phyloP scores from a whole-genome alignment of 768 basidiomycete species.

The Tulasnella sp. region DNA sequence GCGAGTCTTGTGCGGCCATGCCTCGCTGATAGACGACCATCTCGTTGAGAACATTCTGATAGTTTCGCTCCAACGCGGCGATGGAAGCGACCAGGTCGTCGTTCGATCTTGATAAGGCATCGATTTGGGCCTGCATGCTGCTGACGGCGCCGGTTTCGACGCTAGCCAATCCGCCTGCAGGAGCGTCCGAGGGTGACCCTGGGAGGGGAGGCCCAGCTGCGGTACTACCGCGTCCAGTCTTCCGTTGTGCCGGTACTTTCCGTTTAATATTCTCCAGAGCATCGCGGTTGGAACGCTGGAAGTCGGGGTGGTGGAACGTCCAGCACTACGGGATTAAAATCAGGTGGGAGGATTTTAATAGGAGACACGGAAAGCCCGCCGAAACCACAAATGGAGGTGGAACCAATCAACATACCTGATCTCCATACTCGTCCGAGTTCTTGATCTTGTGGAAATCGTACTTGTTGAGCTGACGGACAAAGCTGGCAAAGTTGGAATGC shows the following conservation, averaged over 20 bases:
- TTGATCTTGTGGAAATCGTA: conserved; percentile 97
- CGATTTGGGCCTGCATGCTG: conserved; percentile 38
- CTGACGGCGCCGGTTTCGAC: conserved; percentile 18
- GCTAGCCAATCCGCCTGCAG: background rate
- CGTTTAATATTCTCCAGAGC: conserved; percentile 45
- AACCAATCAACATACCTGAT: conserved; percentile 31
- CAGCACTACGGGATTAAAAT: conserved; percentile 20
- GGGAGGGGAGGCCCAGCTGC: conserved; percentile 15
- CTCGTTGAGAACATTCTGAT: conserved; percentile 57
- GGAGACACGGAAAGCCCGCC: background rate
- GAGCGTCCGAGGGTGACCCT: conserved; percentile 19
- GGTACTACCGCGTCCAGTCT: conserved; percentile 15
- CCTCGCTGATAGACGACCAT: conserved; percentile 62
- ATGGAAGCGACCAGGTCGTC: conserved; percentile 44
- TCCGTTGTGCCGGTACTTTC: conserved; percentile 24
- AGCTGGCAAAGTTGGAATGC: conserved; percentile 87
- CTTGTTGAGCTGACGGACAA: conserved; percentile 89
- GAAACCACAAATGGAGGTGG: background rate
- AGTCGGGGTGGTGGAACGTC: conserved; percentile 40
- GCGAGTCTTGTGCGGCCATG: conserved; percentile 72
- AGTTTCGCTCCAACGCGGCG: conserved; percentile 47
- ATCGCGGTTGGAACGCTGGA: conserved; percentile 42
- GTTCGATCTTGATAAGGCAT: conserved; percentile 35
- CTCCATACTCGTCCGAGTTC: conserved; percentile 70
- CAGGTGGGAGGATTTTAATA: background rate